phyloP scores from a whole-genome alignment of 106 monocot species.

The Dioscorea zingiberensis region DNA sequence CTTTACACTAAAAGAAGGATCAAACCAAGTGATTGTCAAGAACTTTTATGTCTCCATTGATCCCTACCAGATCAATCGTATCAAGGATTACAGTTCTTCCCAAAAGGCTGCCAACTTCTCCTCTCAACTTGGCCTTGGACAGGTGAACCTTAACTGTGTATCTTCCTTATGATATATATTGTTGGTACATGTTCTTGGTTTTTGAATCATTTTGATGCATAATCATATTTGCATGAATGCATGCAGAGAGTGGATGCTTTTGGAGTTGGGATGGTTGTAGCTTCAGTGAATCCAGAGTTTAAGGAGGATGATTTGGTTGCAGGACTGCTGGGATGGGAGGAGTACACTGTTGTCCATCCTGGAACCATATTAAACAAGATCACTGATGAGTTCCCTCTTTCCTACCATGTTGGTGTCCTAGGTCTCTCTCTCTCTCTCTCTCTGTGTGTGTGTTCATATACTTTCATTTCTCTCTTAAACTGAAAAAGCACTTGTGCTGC shows the following conservation, averaged over 20 bases:
- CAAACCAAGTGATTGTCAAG: conserved; percentile 27
- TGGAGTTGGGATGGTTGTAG: conserved; percentile 29
- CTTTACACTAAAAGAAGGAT: conserved; percentile 2
- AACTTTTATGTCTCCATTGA: conserved; percentile 35
- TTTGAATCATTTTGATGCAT: background rate
- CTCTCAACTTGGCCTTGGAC: conserved; percentile 1
- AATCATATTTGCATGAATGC: background rate
- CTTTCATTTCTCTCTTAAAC: too few species aligned
- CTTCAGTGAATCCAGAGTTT: conserved; percentile 12
- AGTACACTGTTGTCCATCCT: conserved; percentile 18
- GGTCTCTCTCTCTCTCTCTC: too few species aligned
- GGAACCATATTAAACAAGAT: conserved; percentile 23
- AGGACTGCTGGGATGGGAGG: conserved; percentile 20
- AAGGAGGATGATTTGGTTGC: conserved; percentile 12
- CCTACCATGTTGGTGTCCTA: conserved; percentile 20
- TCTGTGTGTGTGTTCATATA: too few species aligned
- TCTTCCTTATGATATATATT: background rate
- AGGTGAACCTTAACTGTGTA: conserved; percentile 3
- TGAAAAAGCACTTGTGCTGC: too few species aligned
- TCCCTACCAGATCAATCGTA: conserved; percentile 38
- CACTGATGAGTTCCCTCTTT: conserved; percentile 5
- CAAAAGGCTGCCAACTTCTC: background rate
- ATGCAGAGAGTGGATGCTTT: conserved; percentile 13
- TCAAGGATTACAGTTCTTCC: conserved; percentile 30
- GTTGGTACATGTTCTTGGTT: too few species aligned